These are phyloP conservation scores for Aspergillus biplanus DNA, from an alignment of 495 filamentous ascomycete species.

Conservation along the genomic window DNA sequence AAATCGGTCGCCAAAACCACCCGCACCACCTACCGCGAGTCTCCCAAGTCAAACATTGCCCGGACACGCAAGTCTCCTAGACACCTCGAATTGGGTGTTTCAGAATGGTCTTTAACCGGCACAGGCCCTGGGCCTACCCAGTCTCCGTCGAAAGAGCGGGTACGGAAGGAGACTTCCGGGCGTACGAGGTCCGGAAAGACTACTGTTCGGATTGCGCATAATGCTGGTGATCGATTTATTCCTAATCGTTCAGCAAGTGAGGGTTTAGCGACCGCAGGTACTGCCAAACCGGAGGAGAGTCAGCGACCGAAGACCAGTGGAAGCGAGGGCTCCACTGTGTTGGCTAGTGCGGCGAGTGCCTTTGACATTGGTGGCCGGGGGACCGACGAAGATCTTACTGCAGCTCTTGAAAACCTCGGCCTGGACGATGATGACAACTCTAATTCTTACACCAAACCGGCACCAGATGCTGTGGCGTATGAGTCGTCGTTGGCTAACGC, in stretches of 20 bases:
- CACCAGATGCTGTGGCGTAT: constrained; percentile 87
- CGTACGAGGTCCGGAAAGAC: constrained; percentile 67
- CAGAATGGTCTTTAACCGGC: constrained; percentile 88
- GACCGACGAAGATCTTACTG: constrained; percentile 74
- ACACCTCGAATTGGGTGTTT: constrained; percentile 89
- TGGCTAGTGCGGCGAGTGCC: constrained; percentile 68
- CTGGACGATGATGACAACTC: constrained; percentile 64
- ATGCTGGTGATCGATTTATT: constrained; percentile 92
- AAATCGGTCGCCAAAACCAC: constrained; percentile 44
- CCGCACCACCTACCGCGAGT: constrained; percentile 59
- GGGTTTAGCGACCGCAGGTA: constrained; percentile 77
- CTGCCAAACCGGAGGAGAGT: constrained; percentile 76
- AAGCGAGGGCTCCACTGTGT: constrained; percentile 69
- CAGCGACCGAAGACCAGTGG: constrained; percentile 70
- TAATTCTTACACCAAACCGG: constrained; percentile 69
- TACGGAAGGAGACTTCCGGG: constrained; percentile 63
- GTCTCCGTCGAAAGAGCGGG: constrained; percentile 69
- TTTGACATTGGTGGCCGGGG: constrained; percentile 66
- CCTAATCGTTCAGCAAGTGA: constrained; percentile 90
- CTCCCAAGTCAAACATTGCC: constrained; percentile 95
- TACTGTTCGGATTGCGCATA: constrained; percentile 73
- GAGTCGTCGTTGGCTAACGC: constrained; percentile 89
- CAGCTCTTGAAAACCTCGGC: constrained; percentile 76
- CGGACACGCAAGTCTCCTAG: constrained; percentile 67
- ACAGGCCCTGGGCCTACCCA: constrained; percentile 69